Evolutionary conservation across 176 grass and related monocot species (phyloP), one percentile per base, ranked within the genome.

Genomic region (Lolium perenne): DNA sequence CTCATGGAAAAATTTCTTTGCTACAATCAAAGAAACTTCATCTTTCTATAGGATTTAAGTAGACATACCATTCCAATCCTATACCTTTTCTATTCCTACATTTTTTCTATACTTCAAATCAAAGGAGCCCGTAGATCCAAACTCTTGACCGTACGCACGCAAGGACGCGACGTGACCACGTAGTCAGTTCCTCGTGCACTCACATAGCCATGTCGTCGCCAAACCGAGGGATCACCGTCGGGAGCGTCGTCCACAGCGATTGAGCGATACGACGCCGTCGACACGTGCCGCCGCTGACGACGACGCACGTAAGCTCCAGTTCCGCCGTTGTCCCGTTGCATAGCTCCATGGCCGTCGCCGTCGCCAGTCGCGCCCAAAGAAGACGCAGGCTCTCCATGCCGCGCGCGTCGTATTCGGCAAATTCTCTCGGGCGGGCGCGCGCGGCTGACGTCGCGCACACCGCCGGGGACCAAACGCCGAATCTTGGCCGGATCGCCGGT

Each of bases 371-470:
- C 8, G 20, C 17, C 22, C 32, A 35, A 21, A 10, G 25, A 62
- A 62, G 59, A 62, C 59, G 59, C 59, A 4, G 43, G 53, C 53
- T 55, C 15, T 17, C 53, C 5, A 47, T 10, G 46, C 46, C 46
- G 46, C 46, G 46, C 46, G 15, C 53, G 53, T 55, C 63, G 86
- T 26, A 40, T 50, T 60, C 41, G 63, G 74, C 62, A 53, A 88
- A 56, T 15, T 21, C 18, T 17, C 71, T 40, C 22, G 53, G 14
- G 7, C 41, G 41, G 41, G 41, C 41, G 78, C 85, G 88, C 69
- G 35, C 15, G 26, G 21, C 71, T 86, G 88, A 82, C 88, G 82
- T 82, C 72, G 58, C 14, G 23, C 47, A 20, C 87, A 85, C 46
- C 66, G 56, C 68, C 38, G 7, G 49, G 12, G 3, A 3, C 49